These are phyloP conservation scores for Botrytis squamosa DNA, from an alignment of 2,329 filamentous ascomycete genomes.

Conservation along the genomic window DNA sequence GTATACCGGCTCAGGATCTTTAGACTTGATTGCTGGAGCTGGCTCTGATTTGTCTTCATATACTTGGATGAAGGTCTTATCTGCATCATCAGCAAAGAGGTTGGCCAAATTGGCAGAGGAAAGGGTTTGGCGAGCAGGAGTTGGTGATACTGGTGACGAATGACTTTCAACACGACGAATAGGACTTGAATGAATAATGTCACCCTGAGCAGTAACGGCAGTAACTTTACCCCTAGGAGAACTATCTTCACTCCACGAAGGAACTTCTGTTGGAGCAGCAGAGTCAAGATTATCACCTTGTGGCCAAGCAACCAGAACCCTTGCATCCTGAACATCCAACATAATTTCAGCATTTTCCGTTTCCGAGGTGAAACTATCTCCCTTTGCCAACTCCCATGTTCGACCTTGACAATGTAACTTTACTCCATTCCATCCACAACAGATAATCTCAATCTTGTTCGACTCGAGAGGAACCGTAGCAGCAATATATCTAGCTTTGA, in stretches of 20 bases:
- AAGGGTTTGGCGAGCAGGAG: constrained; percentile 43
- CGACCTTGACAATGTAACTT: constrained; percentile 89
- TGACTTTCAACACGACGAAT: constrained; percentile 57
- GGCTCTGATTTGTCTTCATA: constrained; percentile 67
- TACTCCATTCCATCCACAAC: constrained; percentile 93
- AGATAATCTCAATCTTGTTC: constrained; percentile 83
- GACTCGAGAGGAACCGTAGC: constrained; percentile 65
- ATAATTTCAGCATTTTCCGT: constrained; percentile 88
- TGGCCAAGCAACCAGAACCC: constrained; percentile 89
- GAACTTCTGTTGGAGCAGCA: constrained; percentile 48
- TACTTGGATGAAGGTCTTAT: constrained; percentile 57
- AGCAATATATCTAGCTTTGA: constrained; percentile 80
- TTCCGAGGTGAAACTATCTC: constrained; percentile 85
- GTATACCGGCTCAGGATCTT: constrained; percentile 28
- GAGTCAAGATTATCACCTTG: constrained; percentile 50
- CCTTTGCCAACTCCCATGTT: constrained; percentile 82
- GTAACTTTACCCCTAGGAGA: constrained; percentile 51
- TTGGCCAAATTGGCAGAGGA: constrained; percentile 30
- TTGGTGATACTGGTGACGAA: constrained; percentile 75
- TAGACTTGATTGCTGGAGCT: constrained; percentile 42
- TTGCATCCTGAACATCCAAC: constrained; percentile 89
- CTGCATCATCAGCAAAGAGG: constrained; percentile 45
- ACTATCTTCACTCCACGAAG: constrained; percentile 63
- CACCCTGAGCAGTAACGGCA: constrained; percentile 35
- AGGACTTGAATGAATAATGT: constrained; percentile 59